A percentile compares a stretch with the other conserved stretches of the same genome.
These are phyloP conservation scores for Cadophora luteo-olivacea DNA, from an alignment of 2,329 filamentous ascomycete genomes.

Conservation along the genomic window DNA sequence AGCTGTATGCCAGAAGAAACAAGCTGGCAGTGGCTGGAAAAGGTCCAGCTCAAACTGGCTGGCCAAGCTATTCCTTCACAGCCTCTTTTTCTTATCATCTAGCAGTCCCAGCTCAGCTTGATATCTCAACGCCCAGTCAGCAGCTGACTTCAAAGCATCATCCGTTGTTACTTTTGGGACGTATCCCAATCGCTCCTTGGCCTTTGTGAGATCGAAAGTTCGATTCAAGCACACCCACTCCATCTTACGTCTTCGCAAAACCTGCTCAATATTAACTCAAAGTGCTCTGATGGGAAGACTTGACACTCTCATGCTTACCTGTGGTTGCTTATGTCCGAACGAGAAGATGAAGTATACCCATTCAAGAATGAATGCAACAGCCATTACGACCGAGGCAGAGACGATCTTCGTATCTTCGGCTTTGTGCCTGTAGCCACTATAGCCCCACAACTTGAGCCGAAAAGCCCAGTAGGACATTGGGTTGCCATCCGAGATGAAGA, in stretches of 20 bases:
- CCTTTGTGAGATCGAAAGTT: constrained; percentile 15
- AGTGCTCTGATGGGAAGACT: neutral
- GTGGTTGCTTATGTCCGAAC: constrained; percentile 9
- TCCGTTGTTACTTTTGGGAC: neutral
- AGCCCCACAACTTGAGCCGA: constrained; percentile 16
- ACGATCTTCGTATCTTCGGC: constrained; percentile 15
- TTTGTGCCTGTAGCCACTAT: constrained; percentile 11
- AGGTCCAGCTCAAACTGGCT: too few species aligned
- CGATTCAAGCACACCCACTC: constrained; percentile 20
- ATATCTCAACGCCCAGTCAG: neutral
- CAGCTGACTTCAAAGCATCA: constrained; percentile 9
- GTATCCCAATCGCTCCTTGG: constrained; percentile 16
- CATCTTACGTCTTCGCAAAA: constrained; percentile 2
- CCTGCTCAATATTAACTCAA: neutral
- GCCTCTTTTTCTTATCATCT: neutral
- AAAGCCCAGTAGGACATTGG: constrained; percentile 26
- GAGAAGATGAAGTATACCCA: constrained; percentile 22
- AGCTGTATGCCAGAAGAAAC: too few species aligned
- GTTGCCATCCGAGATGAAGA: constrained; percentile 27
- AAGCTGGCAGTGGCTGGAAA: too few species aligned
- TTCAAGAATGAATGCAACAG: constrained; percentile 18
- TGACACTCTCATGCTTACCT: neutral
- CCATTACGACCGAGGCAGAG: constrained; percentile 17
- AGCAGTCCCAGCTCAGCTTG: neutral
- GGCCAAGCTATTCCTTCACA: neutral